Evolutionary conservation across 768 basidiomycete species (phyloP).

Genomic region (Hysterangium stoloniferum): DNA sequence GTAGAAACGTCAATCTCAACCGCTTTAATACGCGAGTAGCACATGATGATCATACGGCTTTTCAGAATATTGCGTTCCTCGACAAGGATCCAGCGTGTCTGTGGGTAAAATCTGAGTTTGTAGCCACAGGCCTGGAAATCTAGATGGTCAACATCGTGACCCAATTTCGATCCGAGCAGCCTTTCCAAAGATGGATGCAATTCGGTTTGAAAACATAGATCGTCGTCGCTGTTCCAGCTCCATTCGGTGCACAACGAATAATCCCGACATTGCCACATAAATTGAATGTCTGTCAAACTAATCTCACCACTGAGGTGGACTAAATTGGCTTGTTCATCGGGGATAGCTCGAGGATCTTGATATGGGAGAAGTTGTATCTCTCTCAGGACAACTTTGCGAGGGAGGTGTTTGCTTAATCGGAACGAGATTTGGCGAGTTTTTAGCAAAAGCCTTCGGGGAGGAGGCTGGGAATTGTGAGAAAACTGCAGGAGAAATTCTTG

Average conservation of each 20-base stretch:
- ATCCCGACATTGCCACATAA: slow-evolving; percentile 59
- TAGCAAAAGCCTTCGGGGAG: too few relatives aligned
- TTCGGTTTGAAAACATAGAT: too few relatives aligned
- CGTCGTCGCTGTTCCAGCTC: slow-evolving; percentile 25
- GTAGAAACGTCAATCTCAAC: not conserved
- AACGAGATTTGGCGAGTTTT: slow-evolving; percentile 24
- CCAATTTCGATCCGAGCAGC: too few relatives aligned
- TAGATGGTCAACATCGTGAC: too few relatives aligned
- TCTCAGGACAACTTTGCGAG: slow-evolving; percentile 28
- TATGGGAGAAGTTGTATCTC: slow-evolving; percentile 29
- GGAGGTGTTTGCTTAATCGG: slow-evolving; percentile 11
- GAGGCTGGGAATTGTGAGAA: slow-evolving; percentile 19
- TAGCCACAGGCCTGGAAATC: too few relatives aligned
- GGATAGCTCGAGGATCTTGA: slow-evolving; percentile 33
- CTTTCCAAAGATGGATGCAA: too few relatives aligned
- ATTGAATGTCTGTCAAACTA: slow-evolving; percentile 37
- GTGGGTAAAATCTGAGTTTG: not conserved
- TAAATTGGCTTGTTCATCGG: too few relatives aligned
- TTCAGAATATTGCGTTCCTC: not conserved
- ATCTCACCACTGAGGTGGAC: slow-evolving; percentile 15
- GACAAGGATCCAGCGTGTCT: not conserved
- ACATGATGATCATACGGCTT: not conserved
- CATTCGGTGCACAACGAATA: slow-evolving; percentile 50
- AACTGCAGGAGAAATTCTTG: slow-evolving; percentile 31
- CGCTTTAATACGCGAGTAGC: not conserved